A percentile compares a stretch with the other conserved stretches of the same genome.
Evolutionary conservation across 495 filamentous ascomycete genomes (phyloP).

Genomic region (Aspergillus saccharolyticus): DNA sequence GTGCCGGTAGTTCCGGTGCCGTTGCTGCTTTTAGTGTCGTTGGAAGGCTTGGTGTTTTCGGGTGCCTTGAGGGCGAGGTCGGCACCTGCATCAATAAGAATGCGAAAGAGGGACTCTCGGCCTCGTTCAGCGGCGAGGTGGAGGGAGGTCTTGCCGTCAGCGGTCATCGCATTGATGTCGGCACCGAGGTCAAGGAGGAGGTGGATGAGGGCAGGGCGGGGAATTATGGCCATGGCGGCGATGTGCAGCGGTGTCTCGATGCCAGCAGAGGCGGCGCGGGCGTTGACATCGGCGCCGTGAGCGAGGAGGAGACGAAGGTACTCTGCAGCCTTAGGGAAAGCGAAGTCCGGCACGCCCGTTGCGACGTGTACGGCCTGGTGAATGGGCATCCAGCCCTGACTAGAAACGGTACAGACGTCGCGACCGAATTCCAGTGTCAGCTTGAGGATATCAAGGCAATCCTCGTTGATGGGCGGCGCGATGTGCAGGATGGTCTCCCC

Average conservation of each 20-base stretch:
- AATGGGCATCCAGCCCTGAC: conserved; percentile 26
- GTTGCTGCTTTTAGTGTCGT: too few relatives aligned
- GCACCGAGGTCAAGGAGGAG: not conserved
- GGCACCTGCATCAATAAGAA: conserved; percentile 26
- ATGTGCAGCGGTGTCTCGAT: conserved; percentile 31
- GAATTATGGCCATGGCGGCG: conserved; percentile 15
- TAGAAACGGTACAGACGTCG: conserved; percentile 16
- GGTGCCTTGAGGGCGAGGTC: conserved; percentile 22
- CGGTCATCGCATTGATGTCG: conserved; percentile 11
- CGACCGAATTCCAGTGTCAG: conserved; percentile 13
- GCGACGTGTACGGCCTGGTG: conserved; percentile 25
- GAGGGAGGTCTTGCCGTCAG: conserved; percentile 32
- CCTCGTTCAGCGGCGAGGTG: conserved; percentile 36
- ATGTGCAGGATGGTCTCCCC: conserved; percentile 30
- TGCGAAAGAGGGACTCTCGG: conserved; percentile 22
- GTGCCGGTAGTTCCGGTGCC: too few relatives aligned
- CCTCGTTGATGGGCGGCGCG: conserved; percentile 20
- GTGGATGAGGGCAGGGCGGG: conserved; percentile 5
- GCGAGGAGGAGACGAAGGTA: conserved; percentile 24
- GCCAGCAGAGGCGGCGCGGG: not conserved
- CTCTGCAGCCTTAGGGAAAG: conserved; percentile 17
- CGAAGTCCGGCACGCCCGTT: conserved; percentile 15
- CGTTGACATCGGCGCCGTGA: conserved; percentile 26
- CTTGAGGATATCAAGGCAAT: conserved; percentile 28
- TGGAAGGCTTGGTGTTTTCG: too few relatives aligned